These are phyloP conservation scores for Bruguiera gymnorhiza DNA, from an alignment of 345 rosid species.

Conservation along the genomic window DNA sequence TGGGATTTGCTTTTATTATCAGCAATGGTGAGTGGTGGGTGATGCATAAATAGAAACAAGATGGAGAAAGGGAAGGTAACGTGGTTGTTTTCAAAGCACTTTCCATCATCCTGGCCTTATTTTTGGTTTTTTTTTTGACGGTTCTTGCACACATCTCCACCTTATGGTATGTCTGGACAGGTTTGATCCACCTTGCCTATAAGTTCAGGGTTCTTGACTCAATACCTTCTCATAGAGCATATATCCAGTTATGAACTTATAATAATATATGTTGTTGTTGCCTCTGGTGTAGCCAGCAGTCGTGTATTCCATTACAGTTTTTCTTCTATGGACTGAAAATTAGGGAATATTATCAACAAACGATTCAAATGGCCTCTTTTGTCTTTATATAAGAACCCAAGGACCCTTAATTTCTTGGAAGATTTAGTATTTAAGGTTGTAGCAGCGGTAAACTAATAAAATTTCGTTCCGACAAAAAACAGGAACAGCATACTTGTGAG, in stretches of 20 bases:
- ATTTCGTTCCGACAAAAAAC: not conserved
- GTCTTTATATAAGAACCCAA: too few species aligned
- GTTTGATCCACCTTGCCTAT: constrained; percentile 23
- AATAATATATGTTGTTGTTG: too few species aligned
- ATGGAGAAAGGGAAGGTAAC: constrained; percentile 9
- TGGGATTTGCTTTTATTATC: constrained; percentile 38
- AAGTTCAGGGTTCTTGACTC: not conserved
- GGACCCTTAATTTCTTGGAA: too few species aligned
- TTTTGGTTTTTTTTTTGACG: not conserved
- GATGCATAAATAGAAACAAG: constrained; percentile 1
- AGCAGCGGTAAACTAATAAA: not conserved
- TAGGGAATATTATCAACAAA: too few species aligned
- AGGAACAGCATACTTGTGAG: not conserved
- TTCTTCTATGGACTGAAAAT: too few species aligned
- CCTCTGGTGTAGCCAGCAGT: too few species aligned
- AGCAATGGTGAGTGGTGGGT: constrained; percentile 40
- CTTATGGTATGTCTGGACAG: constrained; percentile 12
- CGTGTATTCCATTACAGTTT: too few species aligned
- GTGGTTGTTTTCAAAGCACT: constrained; percentile 30
- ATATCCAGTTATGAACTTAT: not conserved
- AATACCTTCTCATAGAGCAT: not conserved
- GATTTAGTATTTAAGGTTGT: not conserved
- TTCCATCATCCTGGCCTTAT: constrained; percentile 5
- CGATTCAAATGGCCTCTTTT: too few species aligned
- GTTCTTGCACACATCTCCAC: not conserved